A percentile compares a stretch with the other conserved stretches of the same genome.
These are phyloP conservation scores for Hyaloscypha bicolor DNA, from an alignment of 495 filamentous ascomycete genomes.

Conservation along the genomic window DNA sequence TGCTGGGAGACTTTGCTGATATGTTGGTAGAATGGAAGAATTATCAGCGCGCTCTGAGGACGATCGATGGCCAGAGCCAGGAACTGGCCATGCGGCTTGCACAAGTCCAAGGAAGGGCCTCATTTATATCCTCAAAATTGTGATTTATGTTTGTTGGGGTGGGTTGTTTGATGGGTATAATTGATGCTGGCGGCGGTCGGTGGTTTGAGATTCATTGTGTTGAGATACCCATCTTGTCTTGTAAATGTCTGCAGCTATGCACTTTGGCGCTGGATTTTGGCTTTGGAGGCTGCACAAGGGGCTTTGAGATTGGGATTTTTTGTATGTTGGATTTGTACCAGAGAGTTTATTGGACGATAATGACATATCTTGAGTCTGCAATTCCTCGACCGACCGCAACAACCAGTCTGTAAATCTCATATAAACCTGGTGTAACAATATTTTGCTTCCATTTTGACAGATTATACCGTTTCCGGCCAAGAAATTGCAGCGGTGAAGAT, in stretches of 20 bases:
- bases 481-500: no score
- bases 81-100: neutral
- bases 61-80: neutral
- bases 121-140: neutral
- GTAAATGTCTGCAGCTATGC: neutral
- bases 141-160: neutral
- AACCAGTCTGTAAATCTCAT: no score
- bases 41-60: neutral
- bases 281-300: neutral
- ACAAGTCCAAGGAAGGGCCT: neutral
- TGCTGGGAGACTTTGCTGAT: neutral
- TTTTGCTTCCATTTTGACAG: no score
- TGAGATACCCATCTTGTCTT: slow-evolving; percentile 9
- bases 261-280: neutral
- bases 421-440: no score
- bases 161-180: neutral
- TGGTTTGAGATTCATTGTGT: neutral
- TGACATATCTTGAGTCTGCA: neutral
- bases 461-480: no score
- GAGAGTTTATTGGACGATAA: neutral
- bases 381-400: neutral
- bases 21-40: neutral
- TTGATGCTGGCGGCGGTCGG: neutral
- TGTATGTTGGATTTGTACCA: neutral
- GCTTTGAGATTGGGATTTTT: neutral